These are phyloP conservation scores for Wallacemonas sp. DNA, from an alignment of 208 protist species.

Conservation along the genomic window DNA sequence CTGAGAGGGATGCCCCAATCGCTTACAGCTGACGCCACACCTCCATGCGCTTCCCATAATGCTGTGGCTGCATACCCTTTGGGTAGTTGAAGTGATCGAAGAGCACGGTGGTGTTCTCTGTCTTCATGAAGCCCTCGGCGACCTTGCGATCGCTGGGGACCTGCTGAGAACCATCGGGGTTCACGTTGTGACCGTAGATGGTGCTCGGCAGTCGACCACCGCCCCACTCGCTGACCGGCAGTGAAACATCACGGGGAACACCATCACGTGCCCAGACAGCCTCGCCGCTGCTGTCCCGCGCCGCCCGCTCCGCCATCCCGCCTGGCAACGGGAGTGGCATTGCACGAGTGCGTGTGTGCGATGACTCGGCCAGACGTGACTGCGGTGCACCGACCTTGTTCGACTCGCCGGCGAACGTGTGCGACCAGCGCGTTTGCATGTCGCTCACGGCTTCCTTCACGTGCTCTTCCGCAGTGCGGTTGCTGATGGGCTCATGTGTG, in stretches of 20 bases:
- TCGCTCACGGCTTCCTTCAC: neutral
- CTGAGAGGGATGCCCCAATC: too few species aligned
- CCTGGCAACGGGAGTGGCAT: constrained; percentile 2
- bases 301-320: neutral
- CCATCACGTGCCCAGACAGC: neutral
- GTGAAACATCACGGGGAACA: neutral
- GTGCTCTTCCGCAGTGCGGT: neutral
- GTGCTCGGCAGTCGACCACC: neutral
- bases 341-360: too few species aligned
- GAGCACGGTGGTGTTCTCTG: constrained; percentile 17
- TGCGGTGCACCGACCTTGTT: neutral
- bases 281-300: neutral
- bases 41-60: constrained; percentile 35
- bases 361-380: neutral
- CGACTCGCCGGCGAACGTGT: neutral
- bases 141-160: constrained; percentile 5
- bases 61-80: constrained; percentile 13
- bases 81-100: constrained; percentile 34
- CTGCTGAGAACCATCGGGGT: neutral
- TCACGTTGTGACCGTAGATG: constrained; percentile 2
- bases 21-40: constrained; percentile 15
- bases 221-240: neutral
- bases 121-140: neutral
- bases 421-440: neutral
- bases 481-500: neutral